phyloP scores from a whole-genome alignment of 2,329 filamentous ascomycete species.

The Neopestalotiopsis sp. region DNA sequence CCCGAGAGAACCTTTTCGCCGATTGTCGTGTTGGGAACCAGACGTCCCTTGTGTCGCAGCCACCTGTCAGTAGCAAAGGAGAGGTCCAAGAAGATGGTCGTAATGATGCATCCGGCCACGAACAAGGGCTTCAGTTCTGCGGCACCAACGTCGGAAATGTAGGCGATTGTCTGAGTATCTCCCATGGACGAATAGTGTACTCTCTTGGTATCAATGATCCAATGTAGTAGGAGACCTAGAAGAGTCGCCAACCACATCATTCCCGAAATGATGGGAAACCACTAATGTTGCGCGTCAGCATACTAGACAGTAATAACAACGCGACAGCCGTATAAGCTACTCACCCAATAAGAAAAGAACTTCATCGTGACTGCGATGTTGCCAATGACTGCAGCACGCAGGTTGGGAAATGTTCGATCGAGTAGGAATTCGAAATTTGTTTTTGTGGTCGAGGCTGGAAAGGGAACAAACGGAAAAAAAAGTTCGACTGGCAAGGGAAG shows the following conservation, averaged over 20 bases:
- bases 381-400: neutral
- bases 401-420: neutral
- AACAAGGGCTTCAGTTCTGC: conserved; percentile 75
- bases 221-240: conserved; percentile 72
- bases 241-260: conserved; percentile 70
- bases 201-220: conserved; percentile 62
- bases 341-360: conserved; percentile 42
- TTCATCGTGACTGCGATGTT: conserved; percentile 22
- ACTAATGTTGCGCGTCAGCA: conserved; percentile 39
- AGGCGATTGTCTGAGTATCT: conserved; percentile 64
- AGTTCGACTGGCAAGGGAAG: neutral
- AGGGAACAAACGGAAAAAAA: neutral
- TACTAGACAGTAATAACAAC: too few relatives aligned
- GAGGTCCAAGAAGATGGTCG: conserved; percentile 80
- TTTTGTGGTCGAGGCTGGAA: neutral
- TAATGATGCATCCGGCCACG: conserved; percentile 72
- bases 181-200: conserved; percentile 67
- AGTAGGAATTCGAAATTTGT: neutral
- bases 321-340: conserved; percentile 6
- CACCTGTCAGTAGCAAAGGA: conserved; percentile 83
- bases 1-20: conserved; percentile 67
- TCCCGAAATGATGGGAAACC: conserved; percentile 73
- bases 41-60: conserved; percentile 80
- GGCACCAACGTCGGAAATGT: conserved; percentile 72
- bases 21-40: conserved; percentile 72